Base-by-base conservation (phyloP, 75 land plant species). In the Selaginella tamariscina region DNA sequence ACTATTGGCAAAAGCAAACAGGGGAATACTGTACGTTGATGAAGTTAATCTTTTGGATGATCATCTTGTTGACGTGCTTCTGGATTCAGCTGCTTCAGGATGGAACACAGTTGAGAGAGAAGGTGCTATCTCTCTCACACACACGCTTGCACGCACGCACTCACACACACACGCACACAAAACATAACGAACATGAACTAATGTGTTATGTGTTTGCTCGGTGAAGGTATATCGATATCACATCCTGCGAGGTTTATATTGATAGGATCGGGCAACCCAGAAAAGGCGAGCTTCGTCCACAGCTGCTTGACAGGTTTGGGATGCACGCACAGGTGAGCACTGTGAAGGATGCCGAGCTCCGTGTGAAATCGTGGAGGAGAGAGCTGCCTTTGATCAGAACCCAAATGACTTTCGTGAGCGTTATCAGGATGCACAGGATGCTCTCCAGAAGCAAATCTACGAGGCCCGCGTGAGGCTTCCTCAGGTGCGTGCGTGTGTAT, bases 71-170 rank as follows among this genome's bases (percentile, higher is more conserved):
- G 99, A 95, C 81, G 99, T 95, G 65, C 79, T 95, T 2, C 65
- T 95, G 77, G 99, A 95, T 75, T 83, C 99, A 20, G 99, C 99
- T 26, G 99, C 99, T 18, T 95, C 99, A 2, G 99, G 99, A 2
- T 95, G 99, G 99, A 95, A 95, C 73, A 95, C 99, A 2, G 99
- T 95, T 15, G 99, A 95, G 71, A 77, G 99, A 70, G 99, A 95
- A 64, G n/a, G n/a, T n/a, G n/a, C n/a, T n/a, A n/a, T n/a, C n/a
- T n/a, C n/a, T n/a, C n/a, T n/a, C n/a, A n/a, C n/a, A n/a, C n/a
- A n/a, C n/a, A n/a, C n/a, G n/a, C n/a, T n/a, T n/a, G n/a, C n/a
- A n/a, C n/a, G n/a, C n/a, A n/a, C n/a, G n/a, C n/a, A n/a, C n/a
- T n/a, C n/a, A n/a, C n/a, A n/a, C n/a, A n/a, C n/a, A n/a, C n/a